phyloP scores from a whole-genome alignment of 768 basidiomycete genomes.

The Amanita muscaria region DNA sequence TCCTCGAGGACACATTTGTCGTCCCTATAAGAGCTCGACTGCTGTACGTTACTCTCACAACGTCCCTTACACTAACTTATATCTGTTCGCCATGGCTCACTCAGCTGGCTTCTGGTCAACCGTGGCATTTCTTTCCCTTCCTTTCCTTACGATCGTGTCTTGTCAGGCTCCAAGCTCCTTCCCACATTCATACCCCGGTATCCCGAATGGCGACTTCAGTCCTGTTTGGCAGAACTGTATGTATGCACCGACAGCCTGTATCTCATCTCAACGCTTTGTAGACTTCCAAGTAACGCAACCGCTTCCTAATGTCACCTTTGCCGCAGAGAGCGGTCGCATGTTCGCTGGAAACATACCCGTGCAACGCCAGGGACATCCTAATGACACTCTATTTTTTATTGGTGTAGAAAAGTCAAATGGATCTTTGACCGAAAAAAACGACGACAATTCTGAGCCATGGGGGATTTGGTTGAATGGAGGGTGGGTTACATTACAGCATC shows the following conservation, averaged over 20 bases:
- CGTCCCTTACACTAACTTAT: background rate
- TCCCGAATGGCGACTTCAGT: conserved; percentile 39
- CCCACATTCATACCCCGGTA: conserved; percentile 39
- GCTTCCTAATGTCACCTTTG: conserved; percentile 56
- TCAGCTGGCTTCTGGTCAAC: conserved; percentile 6
- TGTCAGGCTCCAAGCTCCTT: conserved; percentile 32
- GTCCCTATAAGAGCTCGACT: no score
- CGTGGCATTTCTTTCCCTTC: conserved; percentile 15
- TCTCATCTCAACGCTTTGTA: conserved; percentile 16
- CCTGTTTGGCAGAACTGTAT: conserved; percentile 57
- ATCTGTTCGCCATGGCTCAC: conserved; percentile 14
- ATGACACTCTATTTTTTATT: conserved; percentile 60
- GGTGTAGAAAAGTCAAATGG: conserved; percentile 49
- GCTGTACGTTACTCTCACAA: no score
- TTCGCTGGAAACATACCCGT: conserved; percentile 62
- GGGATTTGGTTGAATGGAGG: conserved; percentile 71
- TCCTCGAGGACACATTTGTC: no score
- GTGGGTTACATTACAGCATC: conserved; percentile 30
- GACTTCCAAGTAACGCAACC: conserved; percentile 50
- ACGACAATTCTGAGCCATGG: conserved; percentile 47
- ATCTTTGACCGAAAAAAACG: conserved; percentile 39
- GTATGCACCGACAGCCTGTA: background rate
- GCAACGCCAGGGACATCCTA: conserved; percentile 48
- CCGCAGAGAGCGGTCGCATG: conserved; percentile 29
- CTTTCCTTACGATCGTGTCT: conserved; percentile 13